Percentiles rank a stretch among this genome's conserved stretches.
Conservation (phyloP, 1,139 yeast genomes). For the Hansenula lynferdii region DNA sequence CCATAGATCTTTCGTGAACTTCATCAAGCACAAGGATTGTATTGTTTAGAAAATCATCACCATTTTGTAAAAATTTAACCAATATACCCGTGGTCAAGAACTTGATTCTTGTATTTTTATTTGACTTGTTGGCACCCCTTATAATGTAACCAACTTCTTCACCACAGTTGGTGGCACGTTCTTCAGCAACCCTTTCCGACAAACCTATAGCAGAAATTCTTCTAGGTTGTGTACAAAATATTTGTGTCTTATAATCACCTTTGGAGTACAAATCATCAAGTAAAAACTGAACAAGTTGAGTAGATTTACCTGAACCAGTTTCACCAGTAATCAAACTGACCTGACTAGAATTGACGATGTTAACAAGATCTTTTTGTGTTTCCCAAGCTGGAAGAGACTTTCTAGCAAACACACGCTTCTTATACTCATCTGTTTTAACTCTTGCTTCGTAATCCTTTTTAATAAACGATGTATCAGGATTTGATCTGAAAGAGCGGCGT, state of each 20-base stretch:
- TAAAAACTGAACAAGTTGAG: slow-evolving; percentile 87
- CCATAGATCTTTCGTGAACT: slow-evolving; percentile 93
- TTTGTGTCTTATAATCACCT: slow-evolving; percentile 49
- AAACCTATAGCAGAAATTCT: slow-evolving; percentile 93
- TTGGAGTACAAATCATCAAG: slow-evolving; percentile 51
- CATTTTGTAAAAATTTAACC: slow-evolving; percentile 73
- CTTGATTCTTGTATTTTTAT: slow-evolving; percentile 57
- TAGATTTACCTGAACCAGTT: slow-evolving; percentile 95
- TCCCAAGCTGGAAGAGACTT: slow-evolving; percentile 78
- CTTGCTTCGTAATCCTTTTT: slow-evolving; percentile 26
- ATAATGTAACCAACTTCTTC: slow-evolving; percentile 83
- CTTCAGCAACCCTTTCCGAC: slow-evolving; percentile 89
- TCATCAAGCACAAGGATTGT: slow-evolving; percentile 73
- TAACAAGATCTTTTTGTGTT: slow-evolving; percentile 50
- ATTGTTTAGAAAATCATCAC: slow-evolving; percentile 43
- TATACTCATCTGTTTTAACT: slow-evolving; percentile 22
- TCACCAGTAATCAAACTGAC: slow-evolving; percentile 89
- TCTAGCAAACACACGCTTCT: slow-evolving; percentile 40
- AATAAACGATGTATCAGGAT: slow-evolving; percentile 25
- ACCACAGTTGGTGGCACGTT: slow-evolving; percentile 66
- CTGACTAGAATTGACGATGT: slow-evolving; percentile 50
- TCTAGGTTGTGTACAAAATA: slow-evolving; percentile 92
- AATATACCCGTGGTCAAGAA: slow-evolving; percentile 94
- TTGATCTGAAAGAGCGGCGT: slow-evolving; percentile 15
- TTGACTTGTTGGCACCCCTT: slow-evolving; percentile 80